Evolutionary conservation across 1,284 basidiomycete genomes (phyloP).

Genomic region (Rhodotorula mucilaginosa): DNA sequence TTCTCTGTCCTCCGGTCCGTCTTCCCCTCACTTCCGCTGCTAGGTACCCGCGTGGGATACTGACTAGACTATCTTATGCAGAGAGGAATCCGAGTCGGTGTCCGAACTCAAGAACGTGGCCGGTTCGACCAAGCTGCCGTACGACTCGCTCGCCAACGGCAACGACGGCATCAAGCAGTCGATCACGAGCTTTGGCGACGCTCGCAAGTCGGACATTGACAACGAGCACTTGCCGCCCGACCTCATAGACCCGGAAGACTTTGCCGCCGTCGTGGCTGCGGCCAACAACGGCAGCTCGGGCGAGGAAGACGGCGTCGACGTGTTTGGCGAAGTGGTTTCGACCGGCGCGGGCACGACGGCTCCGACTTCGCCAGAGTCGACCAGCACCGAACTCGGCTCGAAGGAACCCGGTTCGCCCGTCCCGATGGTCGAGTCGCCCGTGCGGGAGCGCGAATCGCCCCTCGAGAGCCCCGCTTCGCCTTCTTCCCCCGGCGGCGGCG

Average conservation of each 20-base stretch:
- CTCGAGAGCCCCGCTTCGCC: slow-evolving; percentile 7
- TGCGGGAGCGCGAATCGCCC: slow-evolving; percentile 21
- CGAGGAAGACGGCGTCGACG: slow-evolving; percentile 45
- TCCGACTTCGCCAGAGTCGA: slow-evolving; percentile 26
- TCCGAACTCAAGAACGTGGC: slow-evolving; percentile 92
- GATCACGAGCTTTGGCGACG: slow-evolving; percentile 91
- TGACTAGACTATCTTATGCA: slow-evolving; percentile 47
- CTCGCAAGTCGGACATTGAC: slow-evolving; percentile 97
- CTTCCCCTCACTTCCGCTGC: slow-evolving; percentile 16
- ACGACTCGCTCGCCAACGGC: slow-evolving; percentile 81
- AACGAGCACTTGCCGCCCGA: slow-evolving; percentile 96
- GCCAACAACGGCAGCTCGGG: slow-evolving; percentile 26
- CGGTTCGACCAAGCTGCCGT: slow-evolving; percentile 74
- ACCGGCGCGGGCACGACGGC: slow-evolving; percentile 19
- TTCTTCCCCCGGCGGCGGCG: slow-evolving; percentile 18
- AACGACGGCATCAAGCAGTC: slow-evolving; percentile 95
- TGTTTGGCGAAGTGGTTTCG: slow-evolving; percentile 42
- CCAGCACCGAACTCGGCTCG: not conserved
- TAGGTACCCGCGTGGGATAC: slow-evolving; percentile 6
- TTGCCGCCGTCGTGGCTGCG: slow-evolving; percentile 50
- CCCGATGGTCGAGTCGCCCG: slow-evolving; percentile 13
- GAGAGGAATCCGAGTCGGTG: slow-evolving; percentile 96
- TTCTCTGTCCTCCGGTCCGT: slow-evolving; percentile 89
- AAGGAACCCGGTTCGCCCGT: slow-evolving; percentile 39
- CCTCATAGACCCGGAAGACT: slow-evolving; percentile 81